Evolutionary conservation across 2,329 filamentous ascomycete genomes (phyloP), one percentile per base, ranked within the genome.

Genomic region (Teratosphaeria gauchensis): DNA sequence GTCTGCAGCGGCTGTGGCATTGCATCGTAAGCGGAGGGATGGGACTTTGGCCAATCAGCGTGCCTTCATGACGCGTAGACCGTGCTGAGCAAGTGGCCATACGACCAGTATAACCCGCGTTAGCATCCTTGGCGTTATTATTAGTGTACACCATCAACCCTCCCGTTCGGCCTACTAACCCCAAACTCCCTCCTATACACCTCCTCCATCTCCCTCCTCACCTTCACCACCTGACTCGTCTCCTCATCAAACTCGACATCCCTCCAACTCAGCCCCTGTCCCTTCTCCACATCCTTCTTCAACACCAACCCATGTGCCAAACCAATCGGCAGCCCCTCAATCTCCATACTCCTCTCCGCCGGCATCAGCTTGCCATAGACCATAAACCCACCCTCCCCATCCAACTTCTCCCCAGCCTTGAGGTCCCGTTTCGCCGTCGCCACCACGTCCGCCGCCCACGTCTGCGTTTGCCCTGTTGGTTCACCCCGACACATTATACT

Each of bases 351-450:
- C 24, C 70, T 68, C 54, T 70, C 65, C 0, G 75, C 75, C 1
- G 72, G 71, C 72, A 76, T 74, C 8, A 78, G 66, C 59, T 73
- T 75, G 7, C 77, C 76, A 60, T 76, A 77, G 9, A 77, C 76
- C 62, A 75, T 77, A 64, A 74, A 78, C 1, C 76, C 76, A 16
- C 75, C 76, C 61, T 77, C 75, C 1, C 75, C 75, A 59, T 78
- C 77, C 0, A 78, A 69, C 66, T 72, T 76, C 66, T 78, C 77
- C 48, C 73, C 75, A 12, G 71, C 71, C 54, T 73, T 69, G n/a
- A 78, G 69, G 58, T 78, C 75, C 9, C 74, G 70, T 68, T 78
- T 78, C 28, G 76, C 75, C 3, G 75, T 78, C 4, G 77, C 76
- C 8, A 78, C 74, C n/a, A 77, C 75, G 61, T 79, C 76, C 28